Conservation (phyloP, 2,329 filamentous ascomycete genomes). For the Chaetomiaceae sp. region DNA sequence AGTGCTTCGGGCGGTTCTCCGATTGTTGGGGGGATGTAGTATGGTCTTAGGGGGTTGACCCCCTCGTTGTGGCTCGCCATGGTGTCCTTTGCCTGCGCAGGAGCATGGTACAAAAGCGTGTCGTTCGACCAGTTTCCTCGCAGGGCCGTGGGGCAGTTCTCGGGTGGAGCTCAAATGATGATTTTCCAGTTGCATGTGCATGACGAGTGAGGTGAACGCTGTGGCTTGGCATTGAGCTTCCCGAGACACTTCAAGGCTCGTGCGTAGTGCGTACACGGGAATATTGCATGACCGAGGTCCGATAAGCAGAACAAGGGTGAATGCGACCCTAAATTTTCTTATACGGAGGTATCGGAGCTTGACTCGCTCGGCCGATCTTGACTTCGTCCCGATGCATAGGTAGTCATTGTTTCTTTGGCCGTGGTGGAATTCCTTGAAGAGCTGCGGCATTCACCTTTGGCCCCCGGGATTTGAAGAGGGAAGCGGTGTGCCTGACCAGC, state of each 20-base stretch:
- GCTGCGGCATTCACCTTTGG: no score
- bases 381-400: background rate
- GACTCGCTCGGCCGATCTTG: background rate
- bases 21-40: conserved; percentile 62
- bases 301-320: conserved; percentile 8
- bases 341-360: conserved; percentile 16
- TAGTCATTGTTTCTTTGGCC: background rate
- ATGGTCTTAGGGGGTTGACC: conserved; percentile 63
- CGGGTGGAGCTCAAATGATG: background rate
- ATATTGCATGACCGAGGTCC: conserved; percentile 22
- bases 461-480: background rate
- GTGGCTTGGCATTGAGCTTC: conserved; percentile 20
- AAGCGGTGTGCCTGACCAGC: background rate
- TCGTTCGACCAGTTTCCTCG: background rate
- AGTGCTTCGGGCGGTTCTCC: conserved; percentile 39
- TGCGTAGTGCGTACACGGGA: no score
- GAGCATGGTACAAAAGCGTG: conserved; percentile 15
- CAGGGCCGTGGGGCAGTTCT: background rate
- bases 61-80: conserved; percentile 45
- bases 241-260: no score
- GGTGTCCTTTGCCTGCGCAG: conserved; percentile 22
- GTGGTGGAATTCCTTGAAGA: background rate
- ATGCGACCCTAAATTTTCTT: conserved; percentile 16
- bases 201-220: conserved; percentile 23
- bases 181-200: conserved; percentile 21